These are phyloP conservation scores for Gossypium schwendimanii DNA, from an alignment of 441 rosid species.

Conservation along the genomic window DNA sequence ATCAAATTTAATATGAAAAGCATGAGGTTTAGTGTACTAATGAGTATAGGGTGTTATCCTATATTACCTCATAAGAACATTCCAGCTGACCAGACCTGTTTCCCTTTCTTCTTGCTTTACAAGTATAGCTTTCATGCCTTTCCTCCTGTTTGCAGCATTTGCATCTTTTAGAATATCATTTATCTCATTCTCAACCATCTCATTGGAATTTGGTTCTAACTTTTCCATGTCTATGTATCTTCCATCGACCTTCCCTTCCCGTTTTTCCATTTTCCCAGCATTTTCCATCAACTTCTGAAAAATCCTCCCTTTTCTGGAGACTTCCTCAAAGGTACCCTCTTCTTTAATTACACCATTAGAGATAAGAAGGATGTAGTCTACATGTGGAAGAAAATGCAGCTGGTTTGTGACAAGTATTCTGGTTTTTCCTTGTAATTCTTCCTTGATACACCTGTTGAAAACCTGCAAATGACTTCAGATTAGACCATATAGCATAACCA, in stretches of 20 bases:
- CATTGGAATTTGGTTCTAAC: constrained; percentile 29
- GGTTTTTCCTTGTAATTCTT: constrained; percentile 70
- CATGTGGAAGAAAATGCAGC: constrained; percentile 93
- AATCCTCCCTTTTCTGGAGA: constrained; percentile 56
- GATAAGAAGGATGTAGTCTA: constrained; percentile 71
- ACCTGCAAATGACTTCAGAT: constrained; percentile 47
- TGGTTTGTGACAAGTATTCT: constrained; percentile 94
- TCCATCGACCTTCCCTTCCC: constrained; percentile 22
- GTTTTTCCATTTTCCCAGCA: constrained; percentile 87
- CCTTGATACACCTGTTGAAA: constrained; percentile 79
- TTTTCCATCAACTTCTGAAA: constrained; percentile 91
- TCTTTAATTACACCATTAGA: constrained; percentile 76
- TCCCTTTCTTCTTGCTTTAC: constrained; percentile 88
- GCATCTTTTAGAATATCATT: constrained; percentile 28
- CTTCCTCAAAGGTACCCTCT: constrained; percentile 86
- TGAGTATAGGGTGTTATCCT: not conserved
- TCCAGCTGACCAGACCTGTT: constrained; percentile 83
- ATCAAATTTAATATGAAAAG: not conserved
- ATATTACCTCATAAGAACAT: constrained; percentile 70
- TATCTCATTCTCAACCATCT: constrained; percentile 14
- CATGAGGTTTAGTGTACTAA: not conserved
- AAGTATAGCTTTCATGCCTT: constrained; percentile 63
- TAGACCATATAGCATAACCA: constrained; percentile 12
- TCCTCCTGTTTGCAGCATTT: constrained; percentile 38
- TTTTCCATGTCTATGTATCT: constrained; percentile 21